phyloP scores from a whole-genome alignment of 805 yeast species.

The Starmerella cellae region DNA sequence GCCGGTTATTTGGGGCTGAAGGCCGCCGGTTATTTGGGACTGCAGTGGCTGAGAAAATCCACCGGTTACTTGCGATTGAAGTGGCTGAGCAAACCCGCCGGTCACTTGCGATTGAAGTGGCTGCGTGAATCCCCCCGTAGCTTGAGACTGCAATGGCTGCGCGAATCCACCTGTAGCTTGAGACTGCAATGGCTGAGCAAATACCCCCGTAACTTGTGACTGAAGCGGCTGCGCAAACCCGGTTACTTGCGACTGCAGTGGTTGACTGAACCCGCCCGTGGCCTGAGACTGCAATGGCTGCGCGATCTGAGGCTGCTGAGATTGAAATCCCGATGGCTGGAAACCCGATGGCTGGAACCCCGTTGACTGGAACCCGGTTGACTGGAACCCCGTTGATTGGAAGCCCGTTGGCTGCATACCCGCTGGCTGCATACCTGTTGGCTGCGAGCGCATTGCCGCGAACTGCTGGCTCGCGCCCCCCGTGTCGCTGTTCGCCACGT shows the following conservation, averaged over 20 bases:
- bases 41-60: conserved; percentile 8
- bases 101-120: not conserved
- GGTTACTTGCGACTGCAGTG: conserved; percentile 4
- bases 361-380: conserved; percentile 10
- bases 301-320: conserved; percentile 5
- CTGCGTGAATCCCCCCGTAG: conserved; percentile 7
- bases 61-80: conserved; percentile 21
- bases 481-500: conserved; percentile 41
- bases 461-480: conserved; percentile 3
- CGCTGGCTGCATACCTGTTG: conserved; percentile 23
- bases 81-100: conserved; percentile 5
- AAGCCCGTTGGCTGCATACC: conserved; percentile 27
- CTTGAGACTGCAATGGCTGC: conserved; percentile 5
- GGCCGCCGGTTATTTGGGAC: conserved; percentile 11
- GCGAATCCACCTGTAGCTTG: conserved; percentile 8
- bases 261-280: conserved; percentile 9
- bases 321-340: conserved; percentile 12
- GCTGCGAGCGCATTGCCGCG: conserved; percentile 8
- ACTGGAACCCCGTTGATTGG: conserved; percentile 18
- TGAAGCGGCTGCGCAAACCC: conserved; percentile 15
- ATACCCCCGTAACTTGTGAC: conserved; percentile 17
- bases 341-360: conserved; percentile 12
- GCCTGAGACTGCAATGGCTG: conserved; percentile 18
- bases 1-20: conserved; percentile 22
- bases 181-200: not conserved